phyloP scores from a whole-genome alignment of 108 stramenopile genomes.

The Asterionellopsis glacialis region DNA sequence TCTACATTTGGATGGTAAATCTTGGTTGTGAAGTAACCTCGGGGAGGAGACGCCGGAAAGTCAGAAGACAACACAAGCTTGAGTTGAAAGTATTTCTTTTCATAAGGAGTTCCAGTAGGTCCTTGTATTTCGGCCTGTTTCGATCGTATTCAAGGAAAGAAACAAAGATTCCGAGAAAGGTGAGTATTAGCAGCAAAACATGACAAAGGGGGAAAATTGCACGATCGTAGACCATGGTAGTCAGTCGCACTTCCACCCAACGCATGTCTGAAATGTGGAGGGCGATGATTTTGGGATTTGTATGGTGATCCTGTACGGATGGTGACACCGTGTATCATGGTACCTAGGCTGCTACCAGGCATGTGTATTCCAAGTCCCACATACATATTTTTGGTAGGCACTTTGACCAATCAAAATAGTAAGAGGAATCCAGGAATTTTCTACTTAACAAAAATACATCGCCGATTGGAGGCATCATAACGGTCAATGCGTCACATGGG shows the following conservation, averaged over 20 bases:
- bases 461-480: too few species aligned
- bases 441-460: too few species aligned
- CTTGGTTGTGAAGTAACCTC: constrained; percentile 96
- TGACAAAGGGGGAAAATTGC: too few species aligned
- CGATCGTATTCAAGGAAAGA: background rate
- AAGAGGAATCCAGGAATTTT: too few species aligned
- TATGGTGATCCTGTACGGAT: too few species aligned
- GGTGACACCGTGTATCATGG: too few species aligned
- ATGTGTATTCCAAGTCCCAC: background rate
- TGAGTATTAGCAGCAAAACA: background rate
- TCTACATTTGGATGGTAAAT: constrained; percentile 99
- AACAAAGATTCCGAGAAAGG: background rate
- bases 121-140: constrained; percentile 89
- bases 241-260: too few species aligned
- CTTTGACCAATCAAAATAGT: too few species aligned
- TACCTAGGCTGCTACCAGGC: background rate
- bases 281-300: too few species aligned
- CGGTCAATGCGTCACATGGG: too few species aligned
- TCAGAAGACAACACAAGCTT: constrained; percentile 87
- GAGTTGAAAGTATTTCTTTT: constrained; percentile 87
- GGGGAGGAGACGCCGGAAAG: constrained; percentile 90
- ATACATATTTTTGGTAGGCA: too few species aligned
- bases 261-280: background rate
- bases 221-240: too few species aligned
- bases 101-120: constrained; percentile 95